Conservation (phyloP, 176 grass and related monocot species). For the Oryza longistaminata region DNA sequence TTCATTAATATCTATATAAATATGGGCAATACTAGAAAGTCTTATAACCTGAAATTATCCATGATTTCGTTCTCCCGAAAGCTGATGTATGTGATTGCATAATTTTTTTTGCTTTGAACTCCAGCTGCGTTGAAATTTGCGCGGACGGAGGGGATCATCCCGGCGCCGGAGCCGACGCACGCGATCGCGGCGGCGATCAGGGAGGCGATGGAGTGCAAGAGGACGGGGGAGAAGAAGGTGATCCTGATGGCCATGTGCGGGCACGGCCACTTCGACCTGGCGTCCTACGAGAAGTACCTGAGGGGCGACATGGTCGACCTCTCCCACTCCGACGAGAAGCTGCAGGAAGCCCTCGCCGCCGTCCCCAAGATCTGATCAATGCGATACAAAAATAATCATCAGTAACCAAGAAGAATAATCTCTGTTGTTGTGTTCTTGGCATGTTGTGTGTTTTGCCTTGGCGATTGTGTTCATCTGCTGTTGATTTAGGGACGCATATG, state of each 20-base stretch:
- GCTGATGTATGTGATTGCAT: neutral
- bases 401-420: neutral
- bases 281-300: conserved; percentile 80
- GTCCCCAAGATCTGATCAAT: conserved; percentile 50
- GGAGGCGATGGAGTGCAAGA: conserved; percentile 84
- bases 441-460: neutral
- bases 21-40: no score
- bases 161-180: conserved; percentile 91
- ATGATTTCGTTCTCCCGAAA: neutral
- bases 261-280: conserved; percentile 93
- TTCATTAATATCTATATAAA: no score
- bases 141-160: conserved; percentile 91
- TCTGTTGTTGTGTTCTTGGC: no score
- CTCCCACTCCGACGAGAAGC: conserved; percentile 51
- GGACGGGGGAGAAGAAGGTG: conserved; percentile 84
- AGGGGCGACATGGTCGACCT: conserved; percentile 83
- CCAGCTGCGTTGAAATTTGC: conserved; percentile 85
- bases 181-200: conserved; percentile 91
- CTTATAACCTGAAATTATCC: neutral
- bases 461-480: neutral
- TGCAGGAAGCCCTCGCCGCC: conserved; percentile 60
- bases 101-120: neutral
- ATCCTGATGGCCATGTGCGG: conserved; percentile 98
- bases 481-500: no score
- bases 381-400: conserved; percentile 15